phyloP scores from a whole-genome alignment of 495 filamentous ascomycete genomes.

The Xylaria bambusicola region DNA sequence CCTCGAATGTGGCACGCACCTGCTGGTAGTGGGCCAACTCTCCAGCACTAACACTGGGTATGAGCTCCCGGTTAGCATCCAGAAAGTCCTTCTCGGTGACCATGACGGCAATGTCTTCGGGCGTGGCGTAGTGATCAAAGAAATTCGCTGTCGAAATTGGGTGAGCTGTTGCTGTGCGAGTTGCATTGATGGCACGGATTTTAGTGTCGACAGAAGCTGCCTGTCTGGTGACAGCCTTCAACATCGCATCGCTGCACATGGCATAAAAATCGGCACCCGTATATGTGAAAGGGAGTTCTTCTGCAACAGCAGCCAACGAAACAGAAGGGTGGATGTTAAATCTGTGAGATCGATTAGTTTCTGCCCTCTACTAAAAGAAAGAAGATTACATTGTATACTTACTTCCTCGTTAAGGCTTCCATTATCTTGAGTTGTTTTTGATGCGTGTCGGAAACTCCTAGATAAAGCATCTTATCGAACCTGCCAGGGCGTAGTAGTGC shows the following conservation, averaged over 20 bases:
- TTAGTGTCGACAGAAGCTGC: conserved; percentile 82
- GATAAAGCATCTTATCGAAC: conserved; percentile 99
- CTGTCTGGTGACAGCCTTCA: conserved; percentile 94
- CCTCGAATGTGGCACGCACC: conserved; percentile 81
- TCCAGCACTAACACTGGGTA: conserved; percentile 90
- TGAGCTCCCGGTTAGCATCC: conserved; percentile 75
- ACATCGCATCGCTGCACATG: conserved; percentile 95
- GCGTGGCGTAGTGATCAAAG: conserved; percentile 86
- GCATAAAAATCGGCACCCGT: conserved; percentile 97
- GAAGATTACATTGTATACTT: conserved; percentile 32
- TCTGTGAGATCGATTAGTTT: conserved; percentile 43
- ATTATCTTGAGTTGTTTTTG: conserved; percentile 94
- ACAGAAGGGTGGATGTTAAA: conserved; percentile 79
- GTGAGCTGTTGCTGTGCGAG: conserved; percentile 35
- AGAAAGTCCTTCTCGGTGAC: conserved; percentile 88
- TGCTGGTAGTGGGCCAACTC: conserved; percentile 90
- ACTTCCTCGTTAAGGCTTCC: conserved; percentile 92
- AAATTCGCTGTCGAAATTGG: conserved; percentile 83
- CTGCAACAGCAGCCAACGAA: conserved; percentile 72
- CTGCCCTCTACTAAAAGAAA: not conserved
- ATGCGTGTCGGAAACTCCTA: conserved; percentile 94
- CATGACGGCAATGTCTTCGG: conserved; percentile 80
- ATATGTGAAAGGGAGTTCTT: conserved; percentile 88
- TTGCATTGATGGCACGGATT: conserved; percentile 63
- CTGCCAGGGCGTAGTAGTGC: conserved; percentile 87